Conservation (phyloP, 352 stramenopile species). For the Phytophthora idaei region DNA sequence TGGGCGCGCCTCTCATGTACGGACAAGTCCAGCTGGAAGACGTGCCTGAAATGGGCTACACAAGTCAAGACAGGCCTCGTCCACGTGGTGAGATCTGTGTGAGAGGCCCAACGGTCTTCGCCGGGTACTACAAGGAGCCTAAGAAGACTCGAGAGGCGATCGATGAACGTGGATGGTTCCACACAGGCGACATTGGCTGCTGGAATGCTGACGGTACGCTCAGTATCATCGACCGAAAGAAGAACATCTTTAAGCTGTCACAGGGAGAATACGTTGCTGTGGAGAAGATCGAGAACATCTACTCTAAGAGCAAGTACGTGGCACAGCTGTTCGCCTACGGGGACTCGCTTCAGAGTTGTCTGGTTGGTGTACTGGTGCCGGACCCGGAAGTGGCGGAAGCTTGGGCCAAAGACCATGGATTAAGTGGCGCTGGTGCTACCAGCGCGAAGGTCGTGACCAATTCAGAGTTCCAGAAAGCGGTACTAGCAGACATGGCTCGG, state of each 20-base stretch:
- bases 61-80: slow-evolving; percentile 57
- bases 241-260: slow-evolving; percentile 92
- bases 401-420: slow-evolving; percentile 35
- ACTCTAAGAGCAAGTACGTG: slow-evolving; percentile 88
- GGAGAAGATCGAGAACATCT: slow-evolving; percentile 96
- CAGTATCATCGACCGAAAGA: slow-evolving; percentile 88
- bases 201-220: slow-evolving; percentile 92
- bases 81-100: slow-evolving; percentile 60
- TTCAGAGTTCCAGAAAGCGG: slow-evolving; percentile 52
- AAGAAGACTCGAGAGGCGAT: slow-evolving; percentile 91
- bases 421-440: slow-evolving; percentile 35
- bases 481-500: slow-evolving; percentile 73
- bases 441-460: slow-evolving; percentile 41
- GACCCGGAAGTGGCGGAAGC: slow-evolving; percentile 51
- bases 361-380: slow-evolving; percentile 93
- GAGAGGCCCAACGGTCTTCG: slow-evolving; percentile 79
- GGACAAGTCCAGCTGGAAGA: slow-evolving; percentile 92
- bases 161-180: slow-evolving; percentile 93
- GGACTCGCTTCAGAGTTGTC: slow-evolving; percentile 91
- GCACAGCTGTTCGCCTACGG: slow-evolving; percentile 94
- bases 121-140: slow-evolving; percentile 94
- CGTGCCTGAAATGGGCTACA: slow-evolving; percentile 96
- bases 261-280: slow-evolving; percentile 95
- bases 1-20: slow-evolving; percentile 83
- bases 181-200: slow-evolving; percentile 94